Base-by-base conservation (phyloP, 805 yeast genomes). In the Yarrowia sp. region DNA sequence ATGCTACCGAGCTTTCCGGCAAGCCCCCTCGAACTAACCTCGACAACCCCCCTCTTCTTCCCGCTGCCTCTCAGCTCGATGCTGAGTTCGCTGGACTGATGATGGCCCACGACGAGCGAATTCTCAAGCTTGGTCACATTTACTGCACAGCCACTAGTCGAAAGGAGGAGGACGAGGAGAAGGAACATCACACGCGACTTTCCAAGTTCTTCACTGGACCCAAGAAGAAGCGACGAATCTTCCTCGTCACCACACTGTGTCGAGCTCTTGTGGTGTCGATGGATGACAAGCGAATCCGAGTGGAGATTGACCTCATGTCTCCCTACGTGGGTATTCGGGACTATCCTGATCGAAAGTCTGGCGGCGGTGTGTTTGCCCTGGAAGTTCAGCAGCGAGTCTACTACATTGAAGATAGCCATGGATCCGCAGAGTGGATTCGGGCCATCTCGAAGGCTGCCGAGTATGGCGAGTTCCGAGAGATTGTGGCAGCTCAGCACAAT, bases 1-100 rank as follows among this genome's bases (percentile, higher is more conserved):
- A 61, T 39, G 66, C 66, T n/a, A 61, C 66, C 30, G 55, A 61
- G 44, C 15, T 61, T 24, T 47, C 55, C 17, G 66, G 66, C 7
- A 46, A 38, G 38, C 43, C 46, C n/a, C 66, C 66, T 30, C 53
- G 66, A 38, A 36, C 42, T 7, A 46, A 36, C 38, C 66, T 61
- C 42, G 66, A 61, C 30, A 61, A 61, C 55, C 66, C 66, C 7
- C 53, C 53, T 10, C 24, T 36, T 19, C 79, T 81, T 2, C 79
- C 82, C 9, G 84, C 86, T 1, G 70, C 79, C n/a, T 76, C 83
- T 0, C 74, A 81, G 12, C 71, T 82, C 2, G 88, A 85, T 70
- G 74, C 79, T 5, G 86, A 86, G 30, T 85, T 85, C 84, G 75
- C 79, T 10, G 72, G 73, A 34, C 77, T 81, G 66, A 77, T 85